Evolutionary conservation across 106 monocot genomes (phyloP).

Genomic region (Dactylorhiza incarnata): DNA sequence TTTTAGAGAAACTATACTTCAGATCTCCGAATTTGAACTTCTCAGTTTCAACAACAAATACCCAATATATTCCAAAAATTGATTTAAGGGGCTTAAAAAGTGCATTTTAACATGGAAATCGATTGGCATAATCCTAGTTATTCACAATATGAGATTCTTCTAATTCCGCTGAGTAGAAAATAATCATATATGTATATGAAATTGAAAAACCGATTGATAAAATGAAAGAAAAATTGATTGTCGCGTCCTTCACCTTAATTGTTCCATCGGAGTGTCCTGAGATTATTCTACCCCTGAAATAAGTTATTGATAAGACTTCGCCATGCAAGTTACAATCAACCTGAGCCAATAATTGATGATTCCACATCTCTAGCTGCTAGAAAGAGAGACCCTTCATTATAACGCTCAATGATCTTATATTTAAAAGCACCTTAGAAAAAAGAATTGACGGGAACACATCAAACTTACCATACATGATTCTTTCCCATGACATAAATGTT

Average conservation of each 20-base stretch:
- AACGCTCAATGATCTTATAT: background rate
- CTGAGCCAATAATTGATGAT: conserved; percentile 35
- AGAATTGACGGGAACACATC: background rate
- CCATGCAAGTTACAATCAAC: conserved; percentile 47
- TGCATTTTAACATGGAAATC: background rate
- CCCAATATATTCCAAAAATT: background rate
- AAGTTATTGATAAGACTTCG: conserved; percentile 35
- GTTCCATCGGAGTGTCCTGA: conserved; percentile 56
- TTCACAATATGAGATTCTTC: background rate
- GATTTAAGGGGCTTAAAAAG: background rate
- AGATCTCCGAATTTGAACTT: background rate
- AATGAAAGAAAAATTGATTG: background rate
- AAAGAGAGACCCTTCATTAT: background rate
- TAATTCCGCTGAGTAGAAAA: background rate
- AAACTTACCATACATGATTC: conserved; percentile 48
- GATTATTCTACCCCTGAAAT: conserved; percentile 29
- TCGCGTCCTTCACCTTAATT: conserved; percentile 32
- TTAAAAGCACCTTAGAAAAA: background rate
- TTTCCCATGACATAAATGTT: conserved; percentile 41
- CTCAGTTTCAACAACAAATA: background rate
- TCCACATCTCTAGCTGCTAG: conserved; percentile 38
- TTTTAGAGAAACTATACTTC: background rate
- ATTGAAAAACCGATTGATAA: background rate
- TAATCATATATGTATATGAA: background rate
- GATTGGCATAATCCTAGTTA: background rate